phyloP scores from a whole-genome alignment of 2,329 filamentous ascomycete species.

The Monilinia vaccinii-corymbosi region DNA sequence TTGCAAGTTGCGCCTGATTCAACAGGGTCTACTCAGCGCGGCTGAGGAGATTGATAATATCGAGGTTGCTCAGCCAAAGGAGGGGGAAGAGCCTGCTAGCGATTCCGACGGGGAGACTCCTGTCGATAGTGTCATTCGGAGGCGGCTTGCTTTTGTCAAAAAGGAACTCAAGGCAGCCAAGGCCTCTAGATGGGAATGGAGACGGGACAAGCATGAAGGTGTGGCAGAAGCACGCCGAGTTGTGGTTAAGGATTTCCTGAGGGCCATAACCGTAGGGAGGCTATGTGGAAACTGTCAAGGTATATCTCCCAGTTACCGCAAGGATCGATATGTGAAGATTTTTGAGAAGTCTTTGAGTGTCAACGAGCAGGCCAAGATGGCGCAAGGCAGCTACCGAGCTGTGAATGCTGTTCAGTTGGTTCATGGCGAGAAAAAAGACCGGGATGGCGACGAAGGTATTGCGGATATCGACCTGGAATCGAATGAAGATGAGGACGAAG shows the following conservation, averaged over 20 bases:
- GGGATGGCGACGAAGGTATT: slow-evolving; percentile 53
- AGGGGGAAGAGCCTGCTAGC: slow-evolving; percentile 16
- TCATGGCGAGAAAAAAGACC: slow-evolving; percentile 33
- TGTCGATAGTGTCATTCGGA: slow-evolving; percentile 40
- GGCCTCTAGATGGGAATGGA: slow-evolving; percentile 35
- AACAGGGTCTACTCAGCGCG: slow-evolving; percentile 69
- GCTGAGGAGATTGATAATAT: slow-evolving; percentile 43
- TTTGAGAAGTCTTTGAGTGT: slow-evolving; percentile 71
- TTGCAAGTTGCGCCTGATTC: slow-evolving; percentile 78
- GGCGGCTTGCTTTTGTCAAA: slow-evolving; percentile 61
- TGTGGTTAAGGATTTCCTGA: slow-evolving; percentile 74
- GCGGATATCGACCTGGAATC: slow-evolving; percentile 52
- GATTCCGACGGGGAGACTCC: slow-evolving; percentile 31
- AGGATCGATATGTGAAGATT: slow-evolving; percentile 86
- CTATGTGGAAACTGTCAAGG: slow-evolving; percentile 60
- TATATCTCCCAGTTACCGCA: slow-evolving; percentile 74
- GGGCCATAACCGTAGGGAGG: slow-evolving; percentile 58
- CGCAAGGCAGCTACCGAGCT: slow-evolving; percentile 50
- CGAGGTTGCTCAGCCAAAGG: slow-evolving; percentile 21
- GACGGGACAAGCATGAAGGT: slow-evolving; percentile 66
- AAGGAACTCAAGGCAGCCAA: slow-evolving; percentile 54
- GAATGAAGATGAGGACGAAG: slow-evolving; percentile 36
- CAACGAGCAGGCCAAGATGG: slow-evolving; percentile 73
- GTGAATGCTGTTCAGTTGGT: slow-evolving; percentile 28
- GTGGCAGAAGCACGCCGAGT: slow-evolving; percentile 66